A percentile compares a stretch with the other conserved stretches of the same genome.
Conservation (phyloP, 371 early-diverging fungal species). For the Saksenaea oblongispora region DNA sequence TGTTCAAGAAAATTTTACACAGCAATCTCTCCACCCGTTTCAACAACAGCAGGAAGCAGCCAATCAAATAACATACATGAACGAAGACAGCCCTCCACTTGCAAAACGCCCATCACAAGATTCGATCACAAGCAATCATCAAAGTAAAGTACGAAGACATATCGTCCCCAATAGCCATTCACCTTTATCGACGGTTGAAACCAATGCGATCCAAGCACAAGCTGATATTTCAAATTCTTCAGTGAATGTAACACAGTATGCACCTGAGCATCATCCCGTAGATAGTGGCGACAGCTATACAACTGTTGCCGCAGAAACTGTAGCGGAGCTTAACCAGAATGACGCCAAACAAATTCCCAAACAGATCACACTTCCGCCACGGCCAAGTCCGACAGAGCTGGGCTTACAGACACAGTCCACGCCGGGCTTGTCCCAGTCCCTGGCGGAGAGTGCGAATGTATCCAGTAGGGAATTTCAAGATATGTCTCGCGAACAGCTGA, state of each 20-base stretch:
- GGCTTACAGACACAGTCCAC: slow-evolving; percentile 9
- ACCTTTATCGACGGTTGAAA: not conserved
- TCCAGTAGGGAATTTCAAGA: slow-evolving; percentile 22
- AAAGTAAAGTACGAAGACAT: not conserved
- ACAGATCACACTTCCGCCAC: slow-evolving; percentile 10
- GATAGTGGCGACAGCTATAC: slow-evolving; percentile 2
- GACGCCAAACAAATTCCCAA: not conserved
- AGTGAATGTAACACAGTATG: not conserved
- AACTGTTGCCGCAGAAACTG: not conserved
- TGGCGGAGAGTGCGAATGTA: slow-evolving; percentile 12
- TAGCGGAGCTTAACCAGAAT: not conserved
- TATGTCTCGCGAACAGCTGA: slow-evolving; percentile 31
- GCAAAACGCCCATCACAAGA: not conserved
- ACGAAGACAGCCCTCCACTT: not conserved
- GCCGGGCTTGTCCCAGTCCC: slow-evolving; percentile 11
- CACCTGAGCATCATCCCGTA: not conserved
- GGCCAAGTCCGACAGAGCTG: slow-evolving; percentile 9
- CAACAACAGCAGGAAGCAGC: not conserved
- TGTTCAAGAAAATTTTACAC: not conserved
- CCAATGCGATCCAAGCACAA: slow-evolving; percentile 5
- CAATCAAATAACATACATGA: not conserved
- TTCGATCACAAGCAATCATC: not conserved
- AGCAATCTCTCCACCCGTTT: not conserved
- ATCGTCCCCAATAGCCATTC: not conserved
- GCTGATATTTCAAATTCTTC: slow-evolving; percentile 3